Evolutionary conservation across 2,329 filamentous ascomycete genomes (phyloP).

Genomic region (Fusarium scirpi): DNA sequence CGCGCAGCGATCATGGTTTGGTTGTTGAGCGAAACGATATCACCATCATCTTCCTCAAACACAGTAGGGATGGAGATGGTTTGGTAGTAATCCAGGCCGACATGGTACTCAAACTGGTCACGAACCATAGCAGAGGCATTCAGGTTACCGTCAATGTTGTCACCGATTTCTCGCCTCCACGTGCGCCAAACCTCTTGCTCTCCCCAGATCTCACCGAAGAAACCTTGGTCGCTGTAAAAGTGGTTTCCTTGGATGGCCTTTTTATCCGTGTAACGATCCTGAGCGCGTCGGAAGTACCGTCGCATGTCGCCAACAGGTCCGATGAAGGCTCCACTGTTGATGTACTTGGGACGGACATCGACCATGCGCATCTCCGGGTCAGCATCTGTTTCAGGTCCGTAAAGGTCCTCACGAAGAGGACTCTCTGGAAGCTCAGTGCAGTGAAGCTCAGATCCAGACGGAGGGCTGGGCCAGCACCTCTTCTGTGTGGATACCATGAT

Average conservation of each 20-base stretch:
- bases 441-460: conserved; percentile 31
- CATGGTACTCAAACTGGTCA: conserved; percentile 40
- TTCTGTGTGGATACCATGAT: conserved; percentile 43
- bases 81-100: conserved; percentile 43
- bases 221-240: conserved; percentile 47
- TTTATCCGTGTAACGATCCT: conserved; percentile 37
- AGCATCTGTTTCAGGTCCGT: conserved; percentile 37
- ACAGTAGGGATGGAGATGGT: conserved; percentile 41
- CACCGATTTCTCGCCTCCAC: conserved; percentile 24
- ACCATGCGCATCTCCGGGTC: conserved; percentile 22
- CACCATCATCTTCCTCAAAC: conserved; percentile 39
- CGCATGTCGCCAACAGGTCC: conserved; percentile 46
- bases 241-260: conserved; percentile 16
- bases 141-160: conserved; percentile 7
- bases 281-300: conserved; percentile 40
- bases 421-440: conserved; percentile 35
- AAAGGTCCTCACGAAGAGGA: conserved; percentile 39
- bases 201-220: conserved; percentile 48
- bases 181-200: conserved; percentile 45
- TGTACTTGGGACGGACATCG: conserved; percentile 41
- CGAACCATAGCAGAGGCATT: conserved; percentile 22
- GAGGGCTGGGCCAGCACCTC: conserved; percentile 37
- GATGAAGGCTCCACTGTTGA: conserved; percentile 48
- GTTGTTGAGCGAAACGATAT: conserved; percentile 37
- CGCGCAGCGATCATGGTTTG: conserved; percentile 10